phyloP scores from a whole-genome alignment of 495 filamentous ascomycete species.

The Aspergillus kassunensis region DNA sequence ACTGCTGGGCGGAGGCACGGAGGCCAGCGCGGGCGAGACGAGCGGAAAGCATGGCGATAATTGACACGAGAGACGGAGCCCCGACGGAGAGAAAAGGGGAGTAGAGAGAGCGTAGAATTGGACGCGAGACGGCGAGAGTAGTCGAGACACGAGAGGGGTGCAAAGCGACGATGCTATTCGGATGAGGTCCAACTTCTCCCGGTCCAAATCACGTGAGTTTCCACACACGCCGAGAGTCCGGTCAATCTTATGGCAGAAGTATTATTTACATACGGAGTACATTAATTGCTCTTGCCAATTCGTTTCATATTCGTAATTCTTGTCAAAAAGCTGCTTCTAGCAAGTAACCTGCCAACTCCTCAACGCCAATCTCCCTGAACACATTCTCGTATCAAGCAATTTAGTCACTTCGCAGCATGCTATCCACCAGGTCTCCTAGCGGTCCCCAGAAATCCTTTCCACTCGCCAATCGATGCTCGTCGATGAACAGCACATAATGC shows the following conservation, averaged over 20 bases:
- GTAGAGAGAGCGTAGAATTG: conserved; percentile 13
- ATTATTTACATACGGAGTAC: too few relatives aligned
- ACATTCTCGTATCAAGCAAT: conserved; percentile 13
- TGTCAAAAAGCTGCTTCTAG: conserved; percentile 2
- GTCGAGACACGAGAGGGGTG: conserved; percentile 15
- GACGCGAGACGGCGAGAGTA: conserved; percentile 25
- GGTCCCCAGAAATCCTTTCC: conserved; percentile 98
- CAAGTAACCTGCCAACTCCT: conserved; percentile 11
- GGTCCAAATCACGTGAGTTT: conserved; percentile 36
- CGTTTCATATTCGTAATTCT: neutral
- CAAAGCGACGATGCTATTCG: conserved; percentile 31
- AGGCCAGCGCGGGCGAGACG: conserved; percentile 48
- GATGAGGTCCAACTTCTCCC: conserved; percentile 40
- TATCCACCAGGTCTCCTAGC: conserved; percentile 93
- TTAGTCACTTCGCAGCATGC: conserved; percentile 91
- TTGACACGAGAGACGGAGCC: conserved; percentile 19
- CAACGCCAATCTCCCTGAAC: conserved; percentile 25
- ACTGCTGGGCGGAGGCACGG: conserved; percentile 45
- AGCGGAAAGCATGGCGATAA: conserved; percentile 42
- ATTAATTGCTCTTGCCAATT: neutral
- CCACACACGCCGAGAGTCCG: conserved; percentile 27
- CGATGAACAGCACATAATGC: conserved; percentile 96
- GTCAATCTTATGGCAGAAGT: conserved; percentile 1
- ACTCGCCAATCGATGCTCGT: conserved; percentile 82
- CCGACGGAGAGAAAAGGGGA: conserved; percentile 21